Conservation (phyloP, 257 asterid genomes). For the Dorcoceras hygrometricum region DNA sequence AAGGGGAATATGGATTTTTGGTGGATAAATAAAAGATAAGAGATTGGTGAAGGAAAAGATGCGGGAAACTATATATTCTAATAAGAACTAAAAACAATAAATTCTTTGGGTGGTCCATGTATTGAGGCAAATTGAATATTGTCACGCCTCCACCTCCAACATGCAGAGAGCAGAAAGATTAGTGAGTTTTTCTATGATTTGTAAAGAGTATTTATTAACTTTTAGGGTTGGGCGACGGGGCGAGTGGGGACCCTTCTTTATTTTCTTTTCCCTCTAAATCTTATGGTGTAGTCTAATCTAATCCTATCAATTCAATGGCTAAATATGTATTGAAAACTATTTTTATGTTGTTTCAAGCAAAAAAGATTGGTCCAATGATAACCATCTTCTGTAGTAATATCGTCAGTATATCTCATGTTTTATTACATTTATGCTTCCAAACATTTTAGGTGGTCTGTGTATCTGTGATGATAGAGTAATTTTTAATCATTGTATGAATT, state of each 20-base stretch:
- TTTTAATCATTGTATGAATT: too few species aligned
- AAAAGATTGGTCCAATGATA: too few species aligned
- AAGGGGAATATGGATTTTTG: slow-evolving; percentile 1
- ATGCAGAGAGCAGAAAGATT: neutral
- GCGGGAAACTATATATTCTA: slow-evolving; percentile 4
- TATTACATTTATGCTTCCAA: too few species aligned
- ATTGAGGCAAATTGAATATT: slow-evolving; percentile 21
- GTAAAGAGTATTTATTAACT: neutral
- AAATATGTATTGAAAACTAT: too few species aligned
- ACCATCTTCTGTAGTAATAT: too few species aligned
- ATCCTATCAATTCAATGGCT: too few species aligned
- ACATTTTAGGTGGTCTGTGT: too few species aligned
- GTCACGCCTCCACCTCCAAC: slow-evolving; percentile 22
- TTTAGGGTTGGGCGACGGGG: neutral
- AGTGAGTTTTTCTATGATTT: neutral
- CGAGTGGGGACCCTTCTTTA: neutral
- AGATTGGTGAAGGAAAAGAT: slow-evolving; percentile 17
- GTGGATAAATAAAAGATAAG: neutral
- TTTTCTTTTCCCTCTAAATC: too few species aligned
- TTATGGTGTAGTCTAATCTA: too few species aligned
- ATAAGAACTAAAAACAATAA: neutral
- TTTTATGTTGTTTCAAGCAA: too few species aligned
- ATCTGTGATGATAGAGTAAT: too few species aligned
- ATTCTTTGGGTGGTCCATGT: slow-evolving; percentile 18
- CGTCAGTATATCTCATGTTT: too few species aligned